A percentile compares a stretch with the other conserved stretches of the same genome.
These are phyloP conservation scores for Sugiyamaella mastotermitis DNA, from an alignment of 805 yeast genomes.

Conservation along the genomic window DNA sequence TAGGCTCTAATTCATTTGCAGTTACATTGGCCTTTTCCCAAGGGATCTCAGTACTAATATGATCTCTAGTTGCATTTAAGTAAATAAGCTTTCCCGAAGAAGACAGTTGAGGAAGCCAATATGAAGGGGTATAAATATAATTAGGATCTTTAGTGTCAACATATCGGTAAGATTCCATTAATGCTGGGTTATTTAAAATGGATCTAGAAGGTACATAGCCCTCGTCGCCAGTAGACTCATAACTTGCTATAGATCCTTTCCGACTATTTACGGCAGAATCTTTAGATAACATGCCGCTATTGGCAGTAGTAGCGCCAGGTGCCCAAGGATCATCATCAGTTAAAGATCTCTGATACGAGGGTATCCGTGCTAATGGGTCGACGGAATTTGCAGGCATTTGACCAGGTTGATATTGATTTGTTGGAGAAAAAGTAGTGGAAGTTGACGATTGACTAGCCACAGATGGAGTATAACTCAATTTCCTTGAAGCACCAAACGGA, in stretches of 20 bases:
- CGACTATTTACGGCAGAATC: too few relatives aligned
- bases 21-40: constrained; percentile 16
- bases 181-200: not conserved
- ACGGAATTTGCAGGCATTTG: too few relatives aligned
- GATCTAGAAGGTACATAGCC: not conserved
- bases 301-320: not conserved
- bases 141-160: constrained; percentile 10
- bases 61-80: constrained; percentile 17
- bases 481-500: not conserved
- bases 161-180: constrained; percentile 1
- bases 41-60: constrained; percentile 16
- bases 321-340: too few relatives aligned
- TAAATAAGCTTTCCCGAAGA: constrained; percentile 19
- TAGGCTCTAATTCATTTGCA: constrained; percentile 3
- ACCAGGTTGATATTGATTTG: too few relatives aligned
- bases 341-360: not conserved
- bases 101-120: constrained; percentile 33
- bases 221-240: constrained; percentile 8
- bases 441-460: not conserved
- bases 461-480: not conserved
- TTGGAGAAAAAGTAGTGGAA: not conserved
- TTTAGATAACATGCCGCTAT: not conserved
- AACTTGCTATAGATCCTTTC: constrained; percentile 19
- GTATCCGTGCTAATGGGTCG: too few relatives aligned
- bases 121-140: constrained; percentile 15